Evolutionary conservation across 306 rosid species (phyloP), one percentile per base, ranked within the genome.

Genomic region (Arachis stenosperma): DNA sequence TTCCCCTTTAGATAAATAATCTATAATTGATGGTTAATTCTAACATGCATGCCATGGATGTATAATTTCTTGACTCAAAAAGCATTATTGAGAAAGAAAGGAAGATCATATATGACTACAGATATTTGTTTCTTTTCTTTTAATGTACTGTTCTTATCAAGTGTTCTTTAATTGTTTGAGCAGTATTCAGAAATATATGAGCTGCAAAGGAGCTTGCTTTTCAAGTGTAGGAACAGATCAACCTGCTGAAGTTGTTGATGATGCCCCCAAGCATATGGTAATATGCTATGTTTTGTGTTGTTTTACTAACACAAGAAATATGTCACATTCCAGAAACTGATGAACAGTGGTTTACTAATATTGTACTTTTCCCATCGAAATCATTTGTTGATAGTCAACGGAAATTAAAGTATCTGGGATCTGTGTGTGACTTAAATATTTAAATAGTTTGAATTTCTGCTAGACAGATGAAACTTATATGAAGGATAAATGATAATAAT

Each of bases 121-220:
- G 56, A 67, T 79, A 36, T 61, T 61, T 68, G 69, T 62, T 73
- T 52, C 36, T 60, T 71, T 58, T 76, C 47, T 17, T 58, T 75
- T 66, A 13, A 67, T 65, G 30, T 54, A 51, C 52, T 75, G 66
- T 65, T 69, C 36, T 57, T 33, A 70, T 74, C 59, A 9, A 10
- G 22, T 67, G 30, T 9, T 74, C 33, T 67, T 52, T 52, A 6
- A 22, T 66, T 78, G 46, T 56, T 33, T 78, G 78, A 77, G 73
- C 90, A 93, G 98, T 46, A 89, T 91, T 75, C 90, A 88, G 82
- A 89, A 89, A 88, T 88, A 89, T 82, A 84, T 91, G 85, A 89
- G 79, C 84, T 93, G 98, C 94, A 89, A 91, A 82, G 97, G 97
- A 78, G 85, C 82, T 82, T 93, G 98, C 89, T 70, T 91, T 82